A percentile compares a stretch with the other conserved stretches of the same genome.
Evolutionary conservation across 1,284 basidiomycete genomes (phyloP).

Genomic region (Naganishia cerealis): DNA sequence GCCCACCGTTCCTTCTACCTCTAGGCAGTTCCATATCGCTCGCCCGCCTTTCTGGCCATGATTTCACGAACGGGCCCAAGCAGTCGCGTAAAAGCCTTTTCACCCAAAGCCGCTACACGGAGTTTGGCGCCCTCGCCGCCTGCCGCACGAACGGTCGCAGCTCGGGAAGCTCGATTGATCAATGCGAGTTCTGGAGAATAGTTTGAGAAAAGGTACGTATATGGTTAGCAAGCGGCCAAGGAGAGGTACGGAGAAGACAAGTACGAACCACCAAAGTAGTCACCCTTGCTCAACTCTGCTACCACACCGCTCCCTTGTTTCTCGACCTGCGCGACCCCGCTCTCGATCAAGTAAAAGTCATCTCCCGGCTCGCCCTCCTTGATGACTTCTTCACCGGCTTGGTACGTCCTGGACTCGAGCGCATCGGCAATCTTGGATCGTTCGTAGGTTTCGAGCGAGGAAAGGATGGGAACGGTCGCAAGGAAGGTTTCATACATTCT

Average conservation of each 20-base stretch:
- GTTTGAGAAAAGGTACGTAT: not conserved
- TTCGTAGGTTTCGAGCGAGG: conserved; percentile 80
- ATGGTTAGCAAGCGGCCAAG: not conserved
- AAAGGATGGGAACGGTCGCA: conserved; percentile 82
- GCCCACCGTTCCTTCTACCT: not conserved
- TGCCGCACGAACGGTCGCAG: conserved; percentile 85
- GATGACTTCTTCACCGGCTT: conserved; percentile 82
- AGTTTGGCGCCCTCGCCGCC: conserved; percentile 60
- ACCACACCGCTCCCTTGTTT: conserved; percentile 72
- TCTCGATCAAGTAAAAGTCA: conserved; percentile 95
- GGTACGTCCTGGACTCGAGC: conserved; percentile 77
- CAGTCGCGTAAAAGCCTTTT: conserved; percentile 88
- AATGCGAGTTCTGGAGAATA: conserved; percentile 67
- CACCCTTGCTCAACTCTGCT: conserved; percentile 77
- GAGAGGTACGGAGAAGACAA: not conserved
- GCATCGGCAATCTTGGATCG: conserved; percentile 96
- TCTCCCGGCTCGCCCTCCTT: conserved; percentile 90
- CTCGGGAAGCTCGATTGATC: conserved; percentile 79
- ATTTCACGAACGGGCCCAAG: conserved; percentile 70
- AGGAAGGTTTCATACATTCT: conserved; percentile 96
- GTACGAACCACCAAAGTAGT: conserved; percentile 91
- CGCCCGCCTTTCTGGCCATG: conserved; percentile 54
- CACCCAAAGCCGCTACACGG: conserved; percentile 89
- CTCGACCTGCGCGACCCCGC: conserved; percentile 82
- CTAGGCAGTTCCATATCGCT: conserved; percentile 47